Evolutionary conservation across 2,329 filamentous ascomycete species (phyloP), one percentile per base, ranked within the genome.

Genomic region (Venturia aucupariae): DNA sequence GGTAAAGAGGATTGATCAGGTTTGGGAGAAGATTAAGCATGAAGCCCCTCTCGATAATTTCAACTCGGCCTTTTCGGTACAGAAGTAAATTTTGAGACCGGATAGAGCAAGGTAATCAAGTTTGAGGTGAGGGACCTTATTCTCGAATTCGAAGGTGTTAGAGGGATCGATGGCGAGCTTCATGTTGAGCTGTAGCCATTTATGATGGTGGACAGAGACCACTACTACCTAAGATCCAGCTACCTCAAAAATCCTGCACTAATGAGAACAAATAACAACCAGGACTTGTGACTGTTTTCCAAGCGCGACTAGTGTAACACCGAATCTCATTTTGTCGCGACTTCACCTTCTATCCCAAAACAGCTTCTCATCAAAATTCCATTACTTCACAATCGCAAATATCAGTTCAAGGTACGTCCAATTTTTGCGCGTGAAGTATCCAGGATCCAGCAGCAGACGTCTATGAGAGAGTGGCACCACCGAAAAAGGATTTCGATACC

Each of bases 11-110:
- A 75, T 76, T 65, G 72, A 75, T 64, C 67, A 65, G 35, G 41
- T 75, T 13, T 76, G 74, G 74, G 67, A 74, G 65, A 70, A 66
- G 22, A 69, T 76, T 60, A 70, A 73, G 68, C 66, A 72, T 57
- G 73, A 73, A 38, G 74, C 74, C 15, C 73, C 74, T 15, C 67
- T 73, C 3, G 73, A 75, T 66, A 75, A 74, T 65, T 73, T 57
- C 38, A 38, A 65, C 22, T 61, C 57, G 11, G 27, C 15, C 19
- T 57, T 35, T 35, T 27, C 51, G n/a, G 51, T 8, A 35, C 1
- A 5, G 7, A 51, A 57, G 30, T 57, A 57, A 48, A 35, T 30
- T 11, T n/a, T 5, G 19, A 54, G 48, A 13, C 48, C 4, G 22
- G 24, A 54, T 13, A 54, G 24, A 54, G 22, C 24, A 17, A n/a